Evolutionary conservation across 2,329 filamentous ascomycete species (phyloP).

Genomic region (Diaporthe sp.): DNA sequence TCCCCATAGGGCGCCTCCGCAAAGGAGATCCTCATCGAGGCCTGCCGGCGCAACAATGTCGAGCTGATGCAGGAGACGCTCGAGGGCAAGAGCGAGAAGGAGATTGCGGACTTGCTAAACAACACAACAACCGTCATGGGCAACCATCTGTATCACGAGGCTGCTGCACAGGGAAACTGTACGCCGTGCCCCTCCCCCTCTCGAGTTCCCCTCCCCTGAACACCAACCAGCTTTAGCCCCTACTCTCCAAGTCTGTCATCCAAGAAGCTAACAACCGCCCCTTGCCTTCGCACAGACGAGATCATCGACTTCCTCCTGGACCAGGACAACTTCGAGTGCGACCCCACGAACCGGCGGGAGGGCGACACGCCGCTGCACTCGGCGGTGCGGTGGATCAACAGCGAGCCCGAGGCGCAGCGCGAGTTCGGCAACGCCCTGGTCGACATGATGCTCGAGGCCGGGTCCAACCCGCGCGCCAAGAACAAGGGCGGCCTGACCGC

Average conservation of each 20-base stretch:
- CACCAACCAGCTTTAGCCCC: neutral
- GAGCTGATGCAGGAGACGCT: slow-evolving; percentile 85
- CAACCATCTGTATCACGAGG: slow-evolving; percentile 90
- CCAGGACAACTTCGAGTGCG: slow-evolving; percentile 87
- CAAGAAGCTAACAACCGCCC: slow-evolving; percentile 9
- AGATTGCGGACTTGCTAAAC: slow-evolving; percentile 86
- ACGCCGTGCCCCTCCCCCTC: slow-evolving; percentile 51
- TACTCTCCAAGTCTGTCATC: neutral
- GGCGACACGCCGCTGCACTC: slow-evolving; percentile 85
- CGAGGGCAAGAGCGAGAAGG: slow-evolving; percentile 68
- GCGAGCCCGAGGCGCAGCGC: slow-evolving; percentile 72
- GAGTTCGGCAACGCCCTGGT: slow-evolving; percentile 76
- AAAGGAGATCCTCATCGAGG: slow-evolving; percentile 89
- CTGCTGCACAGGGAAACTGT: slow-evolving; percentile 89
- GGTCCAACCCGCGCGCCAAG: slow-evolving; percentile 67
- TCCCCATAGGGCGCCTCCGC: slow-evolving; percentile 80
- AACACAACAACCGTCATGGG: slow-evolving; percentile 86
- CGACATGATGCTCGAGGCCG: slow-evolving; percentile 86
- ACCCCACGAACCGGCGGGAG: slow-evolving; percentile 78
- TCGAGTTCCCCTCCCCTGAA: neutral
- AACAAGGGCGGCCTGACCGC: slow-evolving; percentile 83
- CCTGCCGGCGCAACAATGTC: slow-evolving; percentile 92
- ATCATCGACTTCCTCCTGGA: slow-evolving; percentile 86
- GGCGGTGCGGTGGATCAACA: slow-evolving; percentile 82
- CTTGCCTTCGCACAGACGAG: slow-evolving; percentile 68